Evolutionary conservation across 805 yeast species (phyloP), one percentile per base, ranked within the genome.

Genomic region (Scheffersomyces coipomensis): DNA sequence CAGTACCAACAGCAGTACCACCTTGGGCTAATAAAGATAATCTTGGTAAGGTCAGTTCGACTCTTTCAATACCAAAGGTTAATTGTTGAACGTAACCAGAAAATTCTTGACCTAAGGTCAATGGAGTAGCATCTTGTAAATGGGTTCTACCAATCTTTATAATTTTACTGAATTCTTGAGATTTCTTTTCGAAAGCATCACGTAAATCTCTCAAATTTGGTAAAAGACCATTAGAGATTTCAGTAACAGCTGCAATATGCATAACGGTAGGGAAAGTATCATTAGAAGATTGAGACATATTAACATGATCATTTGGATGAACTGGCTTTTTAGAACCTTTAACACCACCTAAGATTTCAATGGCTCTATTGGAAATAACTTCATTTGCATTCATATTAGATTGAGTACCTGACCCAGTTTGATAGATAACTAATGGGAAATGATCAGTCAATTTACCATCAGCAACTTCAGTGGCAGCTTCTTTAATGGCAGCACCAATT

Each of bases 1-100:
- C 70, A 35, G 70, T 64, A 9, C 70, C 70, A n/a, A 64, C 70
- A 33, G 70, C 70, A 37, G 70, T 64, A 32, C 70, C 70, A 42
- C 70, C 70, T 44, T 64, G 70, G 16, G 70, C 70, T 52, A 64
- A 60, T 29, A 45, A 45, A 8, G 61, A 51, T 47, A 64, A 55
- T 51, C 60, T 51, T 12, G 70, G 68, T 33, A 64, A 51, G n/a
- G 49, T 49, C 30, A 50, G 55, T 43, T 64, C 61, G 24, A 64
- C 51, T 38, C 70, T 47, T 34, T 53, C 60, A 38, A 64, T 60
- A 19, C 68, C 67, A 46, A 53, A 58, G 25, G 65, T 52, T 44
- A 64, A 46, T 45, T 64, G 70, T 40, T 64, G 68, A 15, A 57
- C 66, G 47, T 64, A 64, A 3, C 70, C 70, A n/a, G 62, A 54